Base-by-base conservation (phyloP, 2,329 filamentous ascomycete genomes). In the Colletotrichum melonis region DNA sequence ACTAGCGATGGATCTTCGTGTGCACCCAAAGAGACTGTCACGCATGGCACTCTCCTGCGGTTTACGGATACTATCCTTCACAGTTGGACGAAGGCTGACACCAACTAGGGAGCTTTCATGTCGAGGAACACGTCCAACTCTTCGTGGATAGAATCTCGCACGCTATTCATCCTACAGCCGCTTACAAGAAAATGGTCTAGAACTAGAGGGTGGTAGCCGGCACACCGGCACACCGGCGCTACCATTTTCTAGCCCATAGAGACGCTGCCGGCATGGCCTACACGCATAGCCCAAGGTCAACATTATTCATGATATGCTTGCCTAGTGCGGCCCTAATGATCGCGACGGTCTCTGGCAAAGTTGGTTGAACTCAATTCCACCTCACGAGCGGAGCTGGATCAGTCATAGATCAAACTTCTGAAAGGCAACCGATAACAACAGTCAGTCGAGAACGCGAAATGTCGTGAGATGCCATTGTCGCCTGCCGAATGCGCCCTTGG, bases 301-400 rank as follows among this genome's bases (percentile, higher is more conserved):
- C 32, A 69, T 64, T 66, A 58, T 35, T 42, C 26, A 30, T 54
- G 58, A 35, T 46, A 49, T 32, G 68, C 24, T 32, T 62, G 22
- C 8, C 14, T 63, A 38, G 57, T 38, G 63, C 38, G 24, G 22
- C 28, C 42, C 65, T 54, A 54, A 24, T 49, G 28, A 63, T 63
- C 58, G 63, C 54, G 69, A 72, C 26, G 59, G 54, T 46, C 38
- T 38, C 38, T n/a, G 42, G 32, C n/a, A 22, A 24, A 52, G 54
- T 55, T 58, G 54, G 65, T 26, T 42, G 30, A 63, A 63, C 69
- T 69, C 65, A 59, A 69, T 64, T 69, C 58, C 35, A 59, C 8
- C 24, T 54, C 52, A 55, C 58, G 8, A n/a, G 30, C 63, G 55
- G 28, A 30, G 6, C 19, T 52, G 42, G 16, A 46, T 46, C 26